Percentiles rank a stretch among this genome's conserved stretches.
Evolutionary conservation across 2,329 filamentous ascomycete species (phyloP).

Genomic region (Fusarium sp.): DNA sequence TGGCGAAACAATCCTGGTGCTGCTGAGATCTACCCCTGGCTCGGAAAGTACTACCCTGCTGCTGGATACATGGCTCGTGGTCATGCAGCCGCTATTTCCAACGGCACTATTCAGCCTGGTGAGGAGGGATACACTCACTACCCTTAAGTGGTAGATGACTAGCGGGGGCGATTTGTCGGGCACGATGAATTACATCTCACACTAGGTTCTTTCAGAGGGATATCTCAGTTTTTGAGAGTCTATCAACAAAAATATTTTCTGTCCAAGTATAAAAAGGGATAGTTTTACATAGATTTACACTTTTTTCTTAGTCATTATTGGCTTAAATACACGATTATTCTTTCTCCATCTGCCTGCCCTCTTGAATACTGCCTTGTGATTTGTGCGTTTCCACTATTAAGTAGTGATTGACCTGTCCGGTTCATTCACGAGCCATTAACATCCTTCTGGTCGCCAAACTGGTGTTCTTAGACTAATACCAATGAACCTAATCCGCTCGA

Average conservation of each 20-base stretch:
- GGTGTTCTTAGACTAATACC: too few relatives aligned
- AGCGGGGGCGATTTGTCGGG: not conserved
- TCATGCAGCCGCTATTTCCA: constrained; percentile 70
- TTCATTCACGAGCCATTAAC: too few relatives aligned
- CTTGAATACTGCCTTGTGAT: too few relatives aligned
- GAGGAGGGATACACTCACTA: constrained; percentile 54
- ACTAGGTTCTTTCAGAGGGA: not conserved
- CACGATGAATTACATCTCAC: too few relatives aligned
- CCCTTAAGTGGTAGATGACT: not conserved
- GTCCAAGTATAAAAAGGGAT: not conserved
- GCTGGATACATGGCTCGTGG: constrained; percentile 74
- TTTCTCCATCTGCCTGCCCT: accelerated
- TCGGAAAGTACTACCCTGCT: constrained; percentile 74
- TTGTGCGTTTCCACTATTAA: too few relatives aligned
- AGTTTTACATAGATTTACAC: constrained; percentile 11
- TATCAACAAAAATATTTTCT: not conserved
- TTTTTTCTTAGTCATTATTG: not conserved
- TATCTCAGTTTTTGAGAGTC: not conserved
- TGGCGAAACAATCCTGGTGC: constrained; percentile 70
- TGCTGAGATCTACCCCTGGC: constrained; percentile 70
- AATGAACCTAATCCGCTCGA: too few relatives aligned
- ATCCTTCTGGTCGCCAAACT: too few relatives aligned
- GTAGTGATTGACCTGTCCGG: too few relatives aligned
- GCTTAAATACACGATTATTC: not conserved
- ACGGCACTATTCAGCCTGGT: constrained; percentile 70